phyloP scores from a whole-genome alignment of 257 asterid genomes.

The Solanum corneliomulleri region DNA sequence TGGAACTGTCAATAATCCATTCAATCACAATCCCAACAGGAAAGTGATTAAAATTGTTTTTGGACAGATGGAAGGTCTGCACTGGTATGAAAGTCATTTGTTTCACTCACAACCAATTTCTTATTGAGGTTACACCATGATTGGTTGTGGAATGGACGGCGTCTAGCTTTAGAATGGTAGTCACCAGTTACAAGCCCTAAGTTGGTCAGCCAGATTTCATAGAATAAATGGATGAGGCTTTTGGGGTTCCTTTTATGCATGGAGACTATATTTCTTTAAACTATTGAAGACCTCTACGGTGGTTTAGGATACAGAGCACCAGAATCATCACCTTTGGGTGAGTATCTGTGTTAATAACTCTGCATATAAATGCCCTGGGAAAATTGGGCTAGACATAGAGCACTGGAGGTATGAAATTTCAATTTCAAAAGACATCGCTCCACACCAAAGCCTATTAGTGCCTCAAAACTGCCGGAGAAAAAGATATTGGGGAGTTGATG shows the following conservation, averaged over 20 bases:
- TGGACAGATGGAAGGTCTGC: neutral
- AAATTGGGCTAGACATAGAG: neutral
- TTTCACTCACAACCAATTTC: neutral
- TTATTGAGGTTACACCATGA: neutral
- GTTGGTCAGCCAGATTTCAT: neutral
- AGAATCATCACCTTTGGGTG: neutral
- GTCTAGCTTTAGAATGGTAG: neutral
- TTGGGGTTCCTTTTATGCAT: neutral
- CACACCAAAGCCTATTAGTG: neutral
- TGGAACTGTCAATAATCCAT: neutral
- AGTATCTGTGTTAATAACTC: neutral
- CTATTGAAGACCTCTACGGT: neutral
- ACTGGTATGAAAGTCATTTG: neutral
- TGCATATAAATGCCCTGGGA: neutral
- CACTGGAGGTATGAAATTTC: neutral
- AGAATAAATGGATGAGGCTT: neutral
- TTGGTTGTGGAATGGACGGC: neutral
- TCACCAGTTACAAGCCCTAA: neutral
- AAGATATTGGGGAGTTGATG: neutral
- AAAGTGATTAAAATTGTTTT: neutral
- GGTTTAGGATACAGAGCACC: neutral
- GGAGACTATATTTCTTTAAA: neutral
- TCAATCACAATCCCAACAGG: neutral
- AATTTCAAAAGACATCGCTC: neutral
- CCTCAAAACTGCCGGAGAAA: neutral